phyloP scores from a whole-genome alignment of 352 stramenopile species.

The Pseudoperonospora humuli region DNA sequence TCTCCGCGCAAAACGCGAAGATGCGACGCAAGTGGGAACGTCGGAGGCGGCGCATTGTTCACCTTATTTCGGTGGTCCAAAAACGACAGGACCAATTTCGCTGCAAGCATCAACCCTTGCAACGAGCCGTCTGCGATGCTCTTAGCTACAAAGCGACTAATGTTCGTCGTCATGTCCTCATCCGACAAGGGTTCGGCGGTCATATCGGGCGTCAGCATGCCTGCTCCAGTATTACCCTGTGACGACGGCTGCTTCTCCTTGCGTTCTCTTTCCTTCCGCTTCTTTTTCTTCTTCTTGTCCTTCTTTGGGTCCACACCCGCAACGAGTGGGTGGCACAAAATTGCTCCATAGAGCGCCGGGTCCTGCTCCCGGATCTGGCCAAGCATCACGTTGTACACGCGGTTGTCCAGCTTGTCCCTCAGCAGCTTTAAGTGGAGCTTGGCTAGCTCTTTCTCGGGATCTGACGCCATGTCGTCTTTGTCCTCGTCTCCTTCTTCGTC shows the following conservation, averaged over 20 bases:
- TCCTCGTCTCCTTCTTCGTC: slow-evolving; percentile 52
- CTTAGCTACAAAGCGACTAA: slow-evolving; percentile 65
- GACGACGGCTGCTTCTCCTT: slow-evolving; percentile 58
- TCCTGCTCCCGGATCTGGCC: slow-evolving; percentile 70
- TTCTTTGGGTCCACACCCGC: slow-evolving; percentile 69
- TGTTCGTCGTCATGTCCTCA: slow-evolving; percentile 56
- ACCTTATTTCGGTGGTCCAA: slow-evolving; percentile 22
- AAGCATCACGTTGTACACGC: slow-evolving; percentile 75
- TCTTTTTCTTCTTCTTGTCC: slow-evolving; percentile 83
- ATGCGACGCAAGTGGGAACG: slow-evolving; percentile 56
- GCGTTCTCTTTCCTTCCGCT: slow-evolving; percentile 70
- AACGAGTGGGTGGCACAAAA: slow-evolving; percentile 78
- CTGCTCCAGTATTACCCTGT: slow-evolving; percentile 20
- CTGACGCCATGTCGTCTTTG: slow-evolving; percentile 28
- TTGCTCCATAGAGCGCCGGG: slow-evolving; percentile 72
- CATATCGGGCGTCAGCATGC: slow-evolving; percentile 74
- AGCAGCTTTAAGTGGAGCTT: slow-evolving; percentile 48
- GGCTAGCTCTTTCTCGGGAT: slow-evolving; percentile 41
- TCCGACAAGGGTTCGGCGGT: slow-evolving; percentile 37
- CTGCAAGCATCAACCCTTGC: slow-evolving; percentile 63
- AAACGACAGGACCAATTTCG: slow-evolving; percentile 59
- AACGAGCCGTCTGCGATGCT: slow-evolving; percentile 71
- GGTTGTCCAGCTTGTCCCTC: slow-evolving; percentile 60
- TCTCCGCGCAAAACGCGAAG: slow-evolving; percentile 67
- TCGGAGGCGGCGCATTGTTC: slow-evolving; percentile 6